Conservation (phyloP, 1,284 basidiomycete genomes). For the Vanrija humicola region DNA sequence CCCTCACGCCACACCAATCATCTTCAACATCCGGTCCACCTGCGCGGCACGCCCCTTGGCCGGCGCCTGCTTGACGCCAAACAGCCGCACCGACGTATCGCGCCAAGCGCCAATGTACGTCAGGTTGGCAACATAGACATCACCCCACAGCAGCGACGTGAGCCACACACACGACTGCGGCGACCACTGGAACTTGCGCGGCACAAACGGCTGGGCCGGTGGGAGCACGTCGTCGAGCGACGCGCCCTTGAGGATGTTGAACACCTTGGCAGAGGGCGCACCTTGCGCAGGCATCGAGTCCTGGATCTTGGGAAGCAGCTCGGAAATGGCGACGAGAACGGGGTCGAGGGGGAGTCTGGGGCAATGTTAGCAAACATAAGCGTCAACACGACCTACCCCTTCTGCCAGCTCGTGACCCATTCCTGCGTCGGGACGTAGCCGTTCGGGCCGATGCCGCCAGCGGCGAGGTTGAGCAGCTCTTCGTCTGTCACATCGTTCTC, state of each 20-base stretch:
- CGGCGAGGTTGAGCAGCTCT: conserved; percentile 61
- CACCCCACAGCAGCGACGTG: conserved; percentile 85
- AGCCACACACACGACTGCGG: conserved; percentile 84
- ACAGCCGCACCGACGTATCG: conserved; percentile 75
- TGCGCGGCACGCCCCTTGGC: conserved; percentile 32
- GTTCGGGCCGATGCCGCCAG: conserved; percentile 69
- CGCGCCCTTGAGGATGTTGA: conserved; percentile 58
- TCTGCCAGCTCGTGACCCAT: conserved; percentile 65
- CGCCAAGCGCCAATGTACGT: conserved; percentile 80
- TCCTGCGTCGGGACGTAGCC: conserved; percentile 90
- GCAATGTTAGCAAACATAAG: not conserved
- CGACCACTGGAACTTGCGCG: conserved; percentile 83
- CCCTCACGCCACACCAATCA: conserved; percentile 37
- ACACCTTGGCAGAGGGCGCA: conserved; percentile 53
- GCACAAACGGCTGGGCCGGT: conserved; percentile 58
- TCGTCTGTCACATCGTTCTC: conserved; percentile 51
- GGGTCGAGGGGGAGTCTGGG: conserved; percentile 65
- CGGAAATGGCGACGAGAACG: conserved; percentile 76
- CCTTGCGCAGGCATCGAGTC: conserved; percentile 61
- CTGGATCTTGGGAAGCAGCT: conserved; percentile 80
- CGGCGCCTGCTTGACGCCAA: conserved; percentile 76
- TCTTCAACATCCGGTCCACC: conserved; percentile 44
- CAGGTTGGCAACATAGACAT: conserved; percentile 84
- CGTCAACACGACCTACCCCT: conserved; percentile 27
- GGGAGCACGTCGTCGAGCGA: conserved; percentile 73